phyloP scores from a whole-genome alignment of 176 grass and related monocot species.

The Triticum dicoccoides region DNA sequence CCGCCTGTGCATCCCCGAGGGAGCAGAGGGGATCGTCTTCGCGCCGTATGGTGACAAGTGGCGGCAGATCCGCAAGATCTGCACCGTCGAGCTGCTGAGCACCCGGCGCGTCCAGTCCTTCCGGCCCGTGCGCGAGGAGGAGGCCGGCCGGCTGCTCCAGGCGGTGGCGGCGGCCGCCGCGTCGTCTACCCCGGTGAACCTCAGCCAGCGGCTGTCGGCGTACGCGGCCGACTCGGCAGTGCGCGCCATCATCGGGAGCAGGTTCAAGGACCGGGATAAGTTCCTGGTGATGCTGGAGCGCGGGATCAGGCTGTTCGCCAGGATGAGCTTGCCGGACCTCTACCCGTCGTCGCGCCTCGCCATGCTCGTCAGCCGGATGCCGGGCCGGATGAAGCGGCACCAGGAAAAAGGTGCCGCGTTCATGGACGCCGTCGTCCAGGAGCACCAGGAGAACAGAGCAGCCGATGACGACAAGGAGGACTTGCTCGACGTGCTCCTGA shows the following conservation, averaged over 20 bases:
- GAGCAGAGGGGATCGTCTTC: conserved; percentile 13
- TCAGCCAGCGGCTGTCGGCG: no score
- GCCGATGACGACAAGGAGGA: conserved; percentile 1
- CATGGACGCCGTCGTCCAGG: conserved; percentile 4
- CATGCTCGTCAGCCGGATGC: neutral
- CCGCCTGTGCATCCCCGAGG: neutral
- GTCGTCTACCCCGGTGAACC: no score
- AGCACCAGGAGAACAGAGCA: conserved; percentile 20
- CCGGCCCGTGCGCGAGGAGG: neutral
- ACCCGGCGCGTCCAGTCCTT: neutral
- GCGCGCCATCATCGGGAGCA: conserved; percentile 1
- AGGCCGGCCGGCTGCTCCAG: conserved; percentile 7
- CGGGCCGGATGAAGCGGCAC: neutral
- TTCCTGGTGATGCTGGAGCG: neutral
- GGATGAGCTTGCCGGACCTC: no score
- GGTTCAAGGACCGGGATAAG: neutral
- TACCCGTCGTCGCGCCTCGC: no score
- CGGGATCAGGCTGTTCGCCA: no score
- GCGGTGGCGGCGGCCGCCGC: neutral
- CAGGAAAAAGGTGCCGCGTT: neutral
- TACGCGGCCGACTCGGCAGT: neutral
- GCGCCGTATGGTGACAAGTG: conserved; percentile 22
- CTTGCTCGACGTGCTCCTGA: conserved; percentile 38
- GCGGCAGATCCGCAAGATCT: conserved; percentile 17
- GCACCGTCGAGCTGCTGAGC: conserved; percentile 13